Conservation (phyloP, 495 filamentous ascomycete species). For the Cudoniella acicularis region DNA sequence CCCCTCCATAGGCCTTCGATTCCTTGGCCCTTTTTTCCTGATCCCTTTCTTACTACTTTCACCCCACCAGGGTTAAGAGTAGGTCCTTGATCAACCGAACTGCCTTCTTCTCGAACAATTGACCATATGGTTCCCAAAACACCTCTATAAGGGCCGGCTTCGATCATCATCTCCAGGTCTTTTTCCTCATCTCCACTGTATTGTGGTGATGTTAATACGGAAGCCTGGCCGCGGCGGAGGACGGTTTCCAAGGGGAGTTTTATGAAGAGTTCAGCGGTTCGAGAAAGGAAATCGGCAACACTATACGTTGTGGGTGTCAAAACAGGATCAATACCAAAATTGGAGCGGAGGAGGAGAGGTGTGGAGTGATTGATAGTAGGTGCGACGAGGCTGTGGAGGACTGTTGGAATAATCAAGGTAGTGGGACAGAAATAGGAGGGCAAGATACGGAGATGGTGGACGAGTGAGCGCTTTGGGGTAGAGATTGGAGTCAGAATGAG, state of each 20-base stretch:
- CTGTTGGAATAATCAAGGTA: constrained; percentile 70
- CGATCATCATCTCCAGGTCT: constrained; percentile 61
- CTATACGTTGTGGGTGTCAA: constrained; percentile 77
- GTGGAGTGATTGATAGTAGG: constrained; percentile 73
- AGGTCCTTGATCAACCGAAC: constrained; percentile 17
- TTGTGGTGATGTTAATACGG: constrained; percentile 44
- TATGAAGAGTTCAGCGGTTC: constrained; percentile 73
- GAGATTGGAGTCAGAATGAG: constrained; percentile 78
- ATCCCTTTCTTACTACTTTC: constrained; percentile 31
- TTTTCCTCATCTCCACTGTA: constrained; percentile 29
- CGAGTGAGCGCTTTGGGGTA: constrained; percentile 67
- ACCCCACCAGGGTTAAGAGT: constrained; percentile 24
- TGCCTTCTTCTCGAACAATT: constrained; percentile 81
- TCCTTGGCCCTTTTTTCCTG: constrained; percentile 68
- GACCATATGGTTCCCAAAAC: constrained; percentile 83
- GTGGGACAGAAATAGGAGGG: constrained; percentile 72
- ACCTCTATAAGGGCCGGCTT: constrained; percentile 70
- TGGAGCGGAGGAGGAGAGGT: constrained; percentile 75
- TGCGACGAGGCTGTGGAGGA: constrained; percentile 80
- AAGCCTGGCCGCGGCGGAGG: constrained; percentile 79
- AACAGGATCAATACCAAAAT: constrained; percentile 75
- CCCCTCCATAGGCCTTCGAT: constrained; percentile 83
- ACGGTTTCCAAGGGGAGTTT: constrained; percentile 90
- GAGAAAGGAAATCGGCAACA: constrained; percentile 70
- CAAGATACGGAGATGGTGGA: constrained; percentile 63